These are phyloP conservation scores for Ceratocystis smalleyi DNA, from an alignment of 2,329 filamentous ascomycete genomes.

Conservation along the genomic window DNA sequence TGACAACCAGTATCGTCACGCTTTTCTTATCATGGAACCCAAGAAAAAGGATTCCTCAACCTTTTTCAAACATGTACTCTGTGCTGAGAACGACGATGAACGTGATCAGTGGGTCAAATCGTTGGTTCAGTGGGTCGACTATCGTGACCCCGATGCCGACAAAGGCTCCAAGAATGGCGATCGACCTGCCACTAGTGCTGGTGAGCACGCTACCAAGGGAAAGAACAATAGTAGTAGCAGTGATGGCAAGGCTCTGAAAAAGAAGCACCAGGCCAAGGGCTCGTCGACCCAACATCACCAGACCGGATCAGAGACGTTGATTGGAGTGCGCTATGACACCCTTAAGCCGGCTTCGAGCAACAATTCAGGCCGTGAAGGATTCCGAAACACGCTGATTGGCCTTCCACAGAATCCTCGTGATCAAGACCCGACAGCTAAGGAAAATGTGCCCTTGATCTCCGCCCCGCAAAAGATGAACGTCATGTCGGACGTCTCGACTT, in stretches of 20 bases:
- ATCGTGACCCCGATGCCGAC: conserved; percentile 45
- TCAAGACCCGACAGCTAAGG: conserved; percentile 24
- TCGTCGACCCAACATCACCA: conserved; percentile 21
- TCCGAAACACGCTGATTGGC: conserved; percentile 26
- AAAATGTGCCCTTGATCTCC: conserved; percentile 45
- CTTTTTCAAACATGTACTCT: conserved; percentile 82
- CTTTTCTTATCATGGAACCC: conserved; percentile 84
- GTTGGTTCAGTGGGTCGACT: conserved; percentile 77
- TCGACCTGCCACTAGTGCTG: conserved; percentile 15
- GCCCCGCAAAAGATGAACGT: conserved; percentile 69
- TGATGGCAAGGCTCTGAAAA: conserved; percentile 21
- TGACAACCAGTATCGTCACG: conserved; percentile 92
- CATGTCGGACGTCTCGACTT: conserved; percentile 67
- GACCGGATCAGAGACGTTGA: conserved; percentile 32
- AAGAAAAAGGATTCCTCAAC: conserved; percentile 89
- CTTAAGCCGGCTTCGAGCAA: conserved; percentile 35
- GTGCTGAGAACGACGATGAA: conserved; percentile 85
- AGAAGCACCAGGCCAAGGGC: conserved; percentile 22
- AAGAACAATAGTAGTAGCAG: conserved; percentile 24
- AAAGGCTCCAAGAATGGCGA: conserved; percentile 24
- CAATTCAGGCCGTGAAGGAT: conserved; percentile 23
- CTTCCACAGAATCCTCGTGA: conserved; percentile 22
- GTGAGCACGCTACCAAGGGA: conserved; percentile 25
- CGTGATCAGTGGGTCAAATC: conserved; percentile 89
- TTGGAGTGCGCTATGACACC: conserved; percentile 44